phyloP scores from a whole-genome alignment of 192 early-diverging fungal genomes.

The Mortierella antarctica region DNA sequence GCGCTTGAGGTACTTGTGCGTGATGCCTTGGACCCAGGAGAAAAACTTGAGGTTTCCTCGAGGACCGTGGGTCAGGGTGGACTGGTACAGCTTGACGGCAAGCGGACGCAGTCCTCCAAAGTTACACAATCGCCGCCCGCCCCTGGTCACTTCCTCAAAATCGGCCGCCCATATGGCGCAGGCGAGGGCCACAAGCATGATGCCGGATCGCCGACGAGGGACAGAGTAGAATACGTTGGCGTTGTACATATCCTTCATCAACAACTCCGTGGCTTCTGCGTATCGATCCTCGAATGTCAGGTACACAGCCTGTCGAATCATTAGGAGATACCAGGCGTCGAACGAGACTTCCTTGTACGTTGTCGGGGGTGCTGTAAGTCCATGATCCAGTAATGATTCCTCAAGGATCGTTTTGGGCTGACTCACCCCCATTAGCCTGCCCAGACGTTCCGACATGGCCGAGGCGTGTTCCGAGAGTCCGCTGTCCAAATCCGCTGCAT shows the following conservation, averaged over 20 bases:
- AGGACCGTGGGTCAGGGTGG: constrained; percentile 16
- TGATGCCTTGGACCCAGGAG: constrained; percentile 31
- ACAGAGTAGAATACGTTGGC: constrained; percentile 40
- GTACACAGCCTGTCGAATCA: constrained; percentile 48
- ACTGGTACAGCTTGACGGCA: constrained; percentile 26
- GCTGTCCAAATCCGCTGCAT: constrained; percentile 32
- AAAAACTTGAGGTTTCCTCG: constrained; percentile 18
- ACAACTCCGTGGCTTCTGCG: constrained; percentile 28
- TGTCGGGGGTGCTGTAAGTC: constrained; percentile 5
- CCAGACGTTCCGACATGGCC: constrained; percentile 53
- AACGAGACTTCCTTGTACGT: constrained; percentile 36
- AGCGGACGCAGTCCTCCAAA: constrained; percentile 41
- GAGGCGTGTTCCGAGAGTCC: constrained; percentile 48
- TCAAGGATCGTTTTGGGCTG: neutral
- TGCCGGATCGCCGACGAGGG: constrained; percentile 41
- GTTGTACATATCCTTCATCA: constrained; percentile 35
- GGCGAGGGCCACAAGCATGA: constrained; percentile 38
- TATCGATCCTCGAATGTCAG: constrained; percentile 47
- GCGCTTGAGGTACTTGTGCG: constrained; percentile 32
- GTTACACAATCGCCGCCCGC: constrained; percentile 21
- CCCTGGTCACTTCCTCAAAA: constrained; percentile 22
- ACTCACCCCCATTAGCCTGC: constrained; percentile 37
- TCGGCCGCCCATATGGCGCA: constrained; percentile 51
- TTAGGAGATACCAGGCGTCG: constrained; percentile 40
- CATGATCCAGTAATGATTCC: neutral